Evolutionary conservation across 2,329 filamentous ascomycete species (phyloP).

Genomic region (Fusarium pseudograminearum): DNA sequence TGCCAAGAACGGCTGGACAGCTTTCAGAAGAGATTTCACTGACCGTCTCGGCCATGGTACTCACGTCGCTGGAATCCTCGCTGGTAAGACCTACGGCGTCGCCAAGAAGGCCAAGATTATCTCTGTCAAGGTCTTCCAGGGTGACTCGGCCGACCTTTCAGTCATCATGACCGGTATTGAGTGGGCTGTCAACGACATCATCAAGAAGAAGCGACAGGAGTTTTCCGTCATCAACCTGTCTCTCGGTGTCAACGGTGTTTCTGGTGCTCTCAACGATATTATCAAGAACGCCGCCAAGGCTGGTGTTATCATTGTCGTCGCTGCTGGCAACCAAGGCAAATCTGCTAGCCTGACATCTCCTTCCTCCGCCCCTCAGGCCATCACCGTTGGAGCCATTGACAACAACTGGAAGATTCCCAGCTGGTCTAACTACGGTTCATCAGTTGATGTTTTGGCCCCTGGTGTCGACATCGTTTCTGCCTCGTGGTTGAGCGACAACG

Average conservation of each 20-base stretch:
- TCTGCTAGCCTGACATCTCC: conserved; percentile 46
- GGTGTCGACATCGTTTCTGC: conserved; percentile 61
- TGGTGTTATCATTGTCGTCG: conserved; percentile 66
- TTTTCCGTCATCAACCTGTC: conserved; percentile 67
- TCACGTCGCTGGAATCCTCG: conserved; percentile 54
- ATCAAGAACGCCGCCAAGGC: conserved; percentile 58
- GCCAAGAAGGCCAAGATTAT: conserved; percentile 60
- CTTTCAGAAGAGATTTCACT: conserved; percentile 42
- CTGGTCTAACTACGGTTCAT: conserved; percentile 64
- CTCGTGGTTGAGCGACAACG: conserved; percentile 58
- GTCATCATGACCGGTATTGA: conserved; percentile 53
- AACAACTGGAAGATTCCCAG: conserved; percentile 54
- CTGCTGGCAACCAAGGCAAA: conserved; percentile 64
- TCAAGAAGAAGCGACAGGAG: conserved; percentile 53
- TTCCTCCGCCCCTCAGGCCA: conserved; percentile 48
- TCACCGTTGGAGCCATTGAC: conserved; percentile 54
- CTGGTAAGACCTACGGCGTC: conserved; percentile 54
- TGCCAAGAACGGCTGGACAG: conserved; percentile 53
- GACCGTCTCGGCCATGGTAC: conserved; percentile 59
- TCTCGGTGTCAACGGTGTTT: conserved; percentile 59
- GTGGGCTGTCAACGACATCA: conserved; percentile 60
- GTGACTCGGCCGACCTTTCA: conserved; percentile 45
- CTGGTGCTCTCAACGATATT: conserved; percentile 62
- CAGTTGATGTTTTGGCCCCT: conserved; percentile 65
- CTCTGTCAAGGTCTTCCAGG: conserved; percentile 61